Evolutionary conservation across 108 stramenopile species (phyloP), one percentile per base, ranked within the genome.

Genomic region (Stephanodiscus triporus): DNA sequence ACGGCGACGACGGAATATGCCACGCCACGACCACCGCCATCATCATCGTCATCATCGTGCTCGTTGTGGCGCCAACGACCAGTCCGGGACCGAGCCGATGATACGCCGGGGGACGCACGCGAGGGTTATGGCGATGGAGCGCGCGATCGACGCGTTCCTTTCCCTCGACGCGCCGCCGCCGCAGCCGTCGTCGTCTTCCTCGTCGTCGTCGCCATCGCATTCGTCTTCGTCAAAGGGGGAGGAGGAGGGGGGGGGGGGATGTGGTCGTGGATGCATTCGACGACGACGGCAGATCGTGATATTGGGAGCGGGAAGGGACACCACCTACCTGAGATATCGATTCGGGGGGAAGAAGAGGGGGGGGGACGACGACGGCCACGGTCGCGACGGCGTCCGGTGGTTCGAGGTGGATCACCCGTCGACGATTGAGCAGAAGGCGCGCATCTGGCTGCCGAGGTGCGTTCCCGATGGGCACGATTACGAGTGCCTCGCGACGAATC

Each of bases 71-170:
- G n/a, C n/a, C n/a, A 16, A 4, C 14, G 29, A n/a, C 38, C 17
- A n/a, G 14, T 30, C 48, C 9, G 22, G 26, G 6, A 80, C 57
- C 42, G 62, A 95, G 59, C 91, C 91, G 8, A 86, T 95, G 36
- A 93, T 95, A 63, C 84, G 92, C 63, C 78, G 86, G 55, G 95
- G 95, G 8, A 93, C 92, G 4, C 89, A 92, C 84, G 95, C 95
- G 38, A 81, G 95, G 17, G 92, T 93, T 0, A 77, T 79, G 54
- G 89, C 86, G 29, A 83, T 95, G 66, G 95, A 95, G 84, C 84
- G 87, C 10, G 88, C 89, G 9, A 82, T 95, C 43, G 64, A 77
- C 24, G 66, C 84, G 6, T 95, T 95, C 76, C 60, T 88, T 19
- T 75, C 81, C 6, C 73, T 80, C 30, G 38, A n/a, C 47, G 23